Base-by-base conservation (phyloP, 1,139 yeast species). In the Hemisphaericaspora lyxosophila region DNA sequence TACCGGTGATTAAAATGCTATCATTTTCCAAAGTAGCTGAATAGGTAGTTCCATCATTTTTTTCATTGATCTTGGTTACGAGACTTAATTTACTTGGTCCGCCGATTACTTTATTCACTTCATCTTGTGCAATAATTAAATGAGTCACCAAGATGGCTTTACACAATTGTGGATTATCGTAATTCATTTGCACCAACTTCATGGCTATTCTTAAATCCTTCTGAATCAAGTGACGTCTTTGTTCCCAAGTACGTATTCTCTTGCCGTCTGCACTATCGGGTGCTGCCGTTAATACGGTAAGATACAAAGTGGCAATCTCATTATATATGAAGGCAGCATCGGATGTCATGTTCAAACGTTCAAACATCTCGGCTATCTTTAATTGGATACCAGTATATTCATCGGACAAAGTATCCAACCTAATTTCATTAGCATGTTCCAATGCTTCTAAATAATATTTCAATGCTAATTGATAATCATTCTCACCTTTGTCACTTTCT, bases 361-460 rank as follows among this genome's bases (percentile, higher is more conserved):
- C 94, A 56, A 80, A 86, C 88, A 88, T 85, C 54, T 89, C 96
- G 3, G 85, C 95, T 30, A 87, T 69, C 54, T 89, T 87, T 55
- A 90, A 67, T 53, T 88, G 95, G 42, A 90, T 76, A 0, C 96
- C 96, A 0, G 97, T 89, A 53, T 62, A 63, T 39, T 63, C 69
- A 43, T 63, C 69, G 25, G 51, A 42, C 24, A 85, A 53, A 13
- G 71, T 73, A 44, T 78, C 77, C 63, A 87, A 57, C 0, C 60
- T 63, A 33, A 72, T 58, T 24, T 61, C 62, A 15, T 68, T 58
- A 41, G 75, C 69, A 41, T 71, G 60, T 18, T 67, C 59, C 27
- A 78, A 56, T 1, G 82, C 82, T 17, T 75, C 81, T 20, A 82
- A 69, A 56, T 89, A 89, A 52, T 74, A 70, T 45, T 77, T 74